phyloP scores from a whole-genome alignment of 768 basidiomycete species.

The Leccinum uliginosum region DNA sequence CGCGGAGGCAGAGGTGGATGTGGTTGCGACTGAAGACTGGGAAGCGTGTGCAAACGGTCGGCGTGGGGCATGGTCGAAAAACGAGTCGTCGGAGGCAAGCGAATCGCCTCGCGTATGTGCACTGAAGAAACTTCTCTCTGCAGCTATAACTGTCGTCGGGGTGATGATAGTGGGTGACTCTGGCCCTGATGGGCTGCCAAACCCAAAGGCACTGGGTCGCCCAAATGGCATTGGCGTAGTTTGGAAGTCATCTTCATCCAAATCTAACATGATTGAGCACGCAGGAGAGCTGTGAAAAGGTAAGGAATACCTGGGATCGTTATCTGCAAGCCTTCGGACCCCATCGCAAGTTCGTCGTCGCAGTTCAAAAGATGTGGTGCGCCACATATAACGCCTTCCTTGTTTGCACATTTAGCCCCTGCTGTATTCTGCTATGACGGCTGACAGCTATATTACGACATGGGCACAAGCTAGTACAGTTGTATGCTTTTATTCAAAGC shows the following conservation, averaged over 20 bases:
- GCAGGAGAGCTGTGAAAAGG: neutral
- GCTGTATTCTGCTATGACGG: neutral
- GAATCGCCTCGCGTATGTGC: constrained; percentile 73
- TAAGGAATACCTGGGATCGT: constrained; percentile 41
- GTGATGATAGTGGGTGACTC: constrained; percentile 66
- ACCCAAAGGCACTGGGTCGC: constrained; percentile 49
- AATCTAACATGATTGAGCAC: constrained; percentile 45
- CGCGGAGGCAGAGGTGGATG: constrained; percentile 26
- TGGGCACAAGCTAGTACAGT: neutral
- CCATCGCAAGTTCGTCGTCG: constrained; percentile 22
- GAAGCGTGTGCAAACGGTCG: constrained; percentile 67
- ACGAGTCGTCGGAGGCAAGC: constrained; percentile 71
- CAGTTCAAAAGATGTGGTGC: neutral
- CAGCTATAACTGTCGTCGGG: constrained; percentile 37
- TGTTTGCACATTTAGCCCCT: constrained; percentile 15
- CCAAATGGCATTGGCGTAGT: constrained; percentile 68
- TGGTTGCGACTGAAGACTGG: constrained; percentile 63
- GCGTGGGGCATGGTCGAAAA: constrained; percentile 53
- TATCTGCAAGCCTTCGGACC: constrained; percentile 42
- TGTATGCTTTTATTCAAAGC: neutral
- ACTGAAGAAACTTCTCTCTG: constrained; percentile 57
- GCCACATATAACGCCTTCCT: neutral
- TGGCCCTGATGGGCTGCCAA: constrained; percentile 45
- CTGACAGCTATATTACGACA: neutral
- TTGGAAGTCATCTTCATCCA: constrained; percentile 70